Evolutionary conservation across 768 basidiomycete species (phyloP), one percentile per base, ranked within the genome.

Genomic region (Mycena rosella): DNA sequence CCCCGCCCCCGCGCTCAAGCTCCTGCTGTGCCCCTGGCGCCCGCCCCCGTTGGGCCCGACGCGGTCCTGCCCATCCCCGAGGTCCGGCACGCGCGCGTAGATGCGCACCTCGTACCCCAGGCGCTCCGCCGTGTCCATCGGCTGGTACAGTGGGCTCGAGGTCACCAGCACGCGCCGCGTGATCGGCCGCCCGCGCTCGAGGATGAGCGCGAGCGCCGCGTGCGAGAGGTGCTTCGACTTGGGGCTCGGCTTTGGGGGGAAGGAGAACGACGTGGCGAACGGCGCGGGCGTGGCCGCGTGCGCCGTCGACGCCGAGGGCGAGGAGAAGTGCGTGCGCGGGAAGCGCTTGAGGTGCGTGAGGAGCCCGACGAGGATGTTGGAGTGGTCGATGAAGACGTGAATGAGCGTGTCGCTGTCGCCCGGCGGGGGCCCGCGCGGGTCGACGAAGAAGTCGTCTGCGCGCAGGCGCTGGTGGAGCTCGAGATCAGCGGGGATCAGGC

Each of bases 341-440:
- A 87, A 83, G 61, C 85, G 88, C 75, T 88, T 89, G 57, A 92
- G 78, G 77, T 91, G 88, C 30, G 84, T 87, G n/a, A 95, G 76
- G 60, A 95, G 85, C 36, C 94, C 94, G 67, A 96, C 90, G 51
- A 96, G 86, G 68, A 96, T 95, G 75, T 96, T 96, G 18, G 94
- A 96, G 71, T 94, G 95, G 72, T 52, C 66, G 27, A 83, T 74
- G 67, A 84, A 84, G 62, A 82, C 77, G 67, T 84, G 80, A 73
- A 82, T 77, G 68, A 76, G 62, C 26, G 69, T 75, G 63, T 76
- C 73, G 58, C 63, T 60, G 47, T 49, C 65, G 30, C 67, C 59
- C 48, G 74, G 71, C 36, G 72, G 68, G 3, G 57, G 71, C 15
- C 75, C 75, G 32, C 74, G 69, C 0, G 74, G 73, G 55, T 76